phyloP scores from a whole-genome alignment of 768 basidiomycete species.

The Cystofilobasidium ferigula region DNA sequence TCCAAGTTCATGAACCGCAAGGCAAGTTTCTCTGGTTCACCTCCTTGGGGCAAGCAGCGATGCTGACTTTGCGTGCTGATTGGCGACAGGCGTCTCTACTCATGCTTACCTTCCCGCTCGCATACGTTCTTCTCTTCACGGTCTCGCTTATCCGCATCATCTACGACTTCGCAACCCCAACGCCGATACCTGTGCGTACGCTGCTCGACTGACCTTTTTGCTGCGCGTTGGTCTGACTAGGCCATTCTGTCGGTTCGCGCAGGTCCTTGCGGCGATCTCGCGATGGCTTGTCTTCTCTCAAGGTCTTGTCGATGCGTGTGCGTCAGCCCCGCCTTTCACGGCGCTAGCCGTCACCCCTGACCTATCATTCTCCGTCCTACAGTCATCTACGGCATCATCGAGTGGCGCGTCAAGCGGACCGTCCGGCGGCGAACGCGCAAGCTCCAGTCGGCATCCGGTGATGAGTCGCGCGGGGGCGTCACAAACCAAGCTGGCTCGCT shows the following conservation, averaged over 20 bases:
- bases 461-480: neutral
- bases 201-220: neutral
- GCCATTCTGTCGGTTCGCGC: constrained; percentile 32
- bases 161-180: constrained; percentile 30
- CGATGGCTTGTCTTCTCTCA: constrained; percentile 34
- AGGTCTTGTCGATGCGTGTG: constrained; percentile 35
- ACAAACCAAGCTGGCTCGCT: neutral
- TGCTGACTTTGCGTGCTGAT: constrained; percentile 27
- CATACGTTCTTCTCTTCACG: constrained; percentile 38
- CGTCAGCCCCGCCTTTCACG: neutral
- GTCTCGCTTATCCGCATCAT: constrained; percentile 38
- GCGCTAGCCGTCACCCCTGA: neutral
- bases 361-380: neutral
- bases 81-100: constrained; percentile 38
- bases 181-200: constrained; percentile 1
- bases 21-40: constrained; percentile 2
- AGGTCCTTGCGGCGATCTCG: constrained; percentile 33
- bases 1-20: constrained; percentile 38
- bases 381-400: constrained; percentile 39
- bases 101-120: constrained; percentile 38
- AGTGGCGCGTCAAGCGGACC: constrained; percentile 28
- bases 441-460: neutral
- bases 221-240: constrained; percentile 7
- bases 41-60: no score
- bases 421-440: constrained; percentile 14